Percentiles rank a stretch among this genome's conserved stretches.
phyloP scores from a whole-genome alignment of 352 stramenopile species.

The Sclerospora graminicola region DNA sequence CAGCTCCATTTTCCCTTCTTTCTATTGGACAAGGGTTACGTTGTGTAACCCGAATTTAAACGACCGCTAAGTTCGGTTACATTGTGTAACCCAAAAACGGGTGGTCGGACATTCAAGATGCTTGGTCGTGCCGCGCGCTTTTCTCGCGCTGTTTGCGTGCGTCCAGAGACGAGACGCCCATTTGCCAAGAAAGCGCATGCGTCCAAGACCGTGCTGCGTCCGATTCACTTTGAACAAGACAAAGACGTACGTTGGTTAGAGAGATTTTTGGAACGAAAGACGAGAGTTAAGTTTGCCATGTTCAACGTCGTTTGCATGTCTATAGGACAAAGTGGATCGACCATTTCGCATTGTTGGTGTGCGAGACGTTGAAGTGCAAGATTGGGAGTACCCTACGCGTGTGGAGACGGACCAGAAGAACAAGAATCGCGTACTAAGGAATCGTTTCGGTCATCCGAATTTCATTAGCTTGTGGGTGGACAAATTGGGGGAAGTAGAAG shows the following conservation, averaged over 20 bases:
- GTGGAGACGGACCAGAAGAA: slow-evolving; percentile 55
- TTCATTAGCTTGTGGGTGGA: slow-evolving; percentile 82
- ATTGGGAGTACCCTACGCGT: slow-evolving; percentile 69
- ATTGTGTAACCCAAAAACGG: slow-evolving; percentile 3
- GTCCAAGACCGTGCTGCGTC: slow-evolving; percentile 22
- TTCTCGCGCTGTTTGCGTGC: slow-evolving; percentile 6
- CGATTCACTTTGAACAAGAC: slow-evolving; percentile 67
- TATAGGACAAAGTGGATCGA: slow-evolving; percentile 26
- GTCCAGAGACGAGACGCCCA: slow-evolving; percentile 8
- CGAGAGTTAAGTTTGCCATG: too few relatives aligned
- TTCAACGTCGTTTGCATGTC: background rate
- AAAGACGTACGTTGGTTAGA: too few relatives aligned
- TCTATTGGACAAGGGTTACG: background rate
- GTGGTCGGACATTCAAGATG: slow-evolving; percentile 11
- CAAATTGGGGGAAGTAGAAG: slow-evolving; percentile 51
- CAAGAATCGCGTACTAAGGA: slow-evolving; percentile 49
- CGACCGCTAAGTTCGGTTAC: too few relatives aligned
- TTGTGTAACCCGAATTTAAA: background rate
- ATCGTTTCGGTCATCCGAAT: slow-evolving; percentile 70
- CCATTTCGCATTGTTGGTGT: slow-evolving; percentile 76
- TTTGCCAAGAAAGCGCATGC: slow-evolving; percentile 14
- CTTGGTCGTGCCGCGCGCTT: slow-evolving; percentile 10
- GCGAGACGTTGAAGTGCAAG: slow-evolving; percentile 64
- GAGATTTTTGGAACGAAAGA: too few relatives aligned
- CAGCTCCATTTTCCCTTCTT: slow-evolving; percentile 1